Base-by-base conservation (phyloP, 2,329 filamentous ascomycete species). In the Clonostachys sp. region DNA sequence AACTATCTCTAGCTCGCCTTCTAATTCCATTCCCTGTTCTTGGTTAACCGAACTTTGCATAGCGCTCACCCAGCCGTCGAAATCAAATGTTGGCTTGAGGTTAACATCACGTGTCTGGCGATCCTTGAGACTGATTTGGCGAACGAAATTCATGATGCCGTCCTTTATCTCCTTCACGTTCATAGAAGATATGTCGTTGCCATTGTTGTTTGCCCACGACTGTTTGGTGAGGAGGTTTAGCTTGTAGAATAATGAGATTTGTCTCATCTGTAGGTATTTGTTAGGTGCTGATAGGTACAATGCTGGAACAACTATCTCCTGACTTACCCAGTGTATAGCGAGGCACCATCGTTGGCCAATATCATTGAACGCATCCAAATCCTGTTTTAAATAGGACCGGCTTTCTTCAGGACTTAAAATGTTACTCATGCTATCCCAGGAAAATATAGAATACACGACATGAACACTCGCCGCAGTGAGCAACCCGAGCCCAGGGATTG, bases 11-110 rank as follows among this genome's bases (percentile, higher is more conserved):
- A 30, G 24, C 8, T 30, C 9, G 8, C 24, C 24, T 8, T 24
- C 24, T 10, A 30, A 10, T 9, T 10, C 24, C 9, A 30, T 4
- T 30, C 24, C 24, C 24, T 30, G 24, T 30, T 30, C 24, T 30
- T 30, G 24, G 36, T 8, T n/a, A 39, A 18, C 36, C 14, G 36
- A 39, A 10, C 36, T 59, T 34, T 44, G 18, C 30, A 44, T 33
- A 17, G 42, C 42, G 17, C 14, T 16, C 14, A 44, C 9, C 42
- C 42, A 44, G 24, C 42, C 42, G 7, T 44, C 42, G 17, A 44
- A 44, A 33, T 44, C 42, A 33, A 44, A 44, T 4, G n/a, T 33
- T 12, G 42, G 42, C 33, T 44, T 44, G 18, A 44, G 30, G 33
- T 44, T 44, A 9, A 33, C 30, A 13, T 44, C 42, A 16, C 42